Percentiles rank a stretch among this genome's conserved stretches.
These are phyloP conservation scores for Geranium incanum DNA, from an alignment of 441 rosid species.

Conservation along the genomic window DNA sequence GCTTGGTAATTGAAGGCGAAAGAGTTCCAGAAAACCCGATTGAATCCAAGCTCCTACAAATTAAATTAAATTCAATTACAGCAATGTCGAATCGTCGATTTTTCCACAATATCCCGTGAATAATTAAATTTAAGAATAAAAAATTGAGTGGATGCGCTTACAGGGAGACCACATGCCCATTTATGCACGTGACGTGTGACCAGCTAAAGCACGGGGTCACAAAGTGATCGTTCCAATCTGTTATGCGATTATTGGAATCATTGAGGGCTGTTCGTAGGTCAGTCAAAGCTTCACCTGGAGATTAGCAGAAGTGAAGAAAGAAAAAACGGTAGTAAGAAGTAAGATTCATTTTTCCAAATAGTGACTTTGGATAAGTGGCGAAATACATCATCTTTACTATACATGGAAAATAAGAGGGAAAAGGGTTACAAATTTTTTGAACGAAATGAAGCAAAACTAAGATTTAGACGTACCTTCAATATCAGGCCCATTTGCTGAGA, in stretches of 20 bases:
- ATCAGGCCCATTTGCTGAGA: slow-evolving; percentile 52
- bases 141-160: slow-evolving; percentile 34
- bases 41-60: slow-evolving; percentile 58
- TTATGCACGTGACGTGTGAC: slow-evolving; percentile 68
- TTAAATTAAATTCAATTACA: slow-evolving; percentile 14
- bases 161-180: slow-evolving; percentile 61
- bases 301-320: slow-evolving; percentile 13
- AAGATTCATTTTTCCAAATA: not conserved
- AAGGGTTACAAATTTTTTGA: not conserved
- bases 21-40: slow-evolving; percentile 77
- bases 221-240: slow-evolving; percentile 52
- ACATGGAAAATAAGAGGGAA: too few relatives aligned
- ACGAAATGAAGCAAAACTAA: not conserved
- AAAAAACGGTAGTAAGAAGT: slow-evolving; percentile 7
- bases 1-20: slow-evolving; percentile 57
- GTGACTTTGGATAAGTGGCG: not conserved
- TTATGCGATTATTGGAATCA: slow-evolving; percentile 39
- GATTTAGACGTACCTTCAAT: slow-evolving; percentile 48
- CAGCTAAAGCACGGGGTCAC: slow-evolving; percentile 91
- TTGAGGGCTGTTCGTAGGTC: slow-evolving; percentile 51
- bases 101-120: not conserved
- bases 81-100: not conserved
- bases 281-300: slow-evolving; percentile 62
- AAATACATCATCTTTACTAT: too few relatives aligned
- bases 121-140: not conserved